Evolutionary conservation across 768 basidiomycete genomes (phyloP).

Genomic region (Mycena venus): DNA sequence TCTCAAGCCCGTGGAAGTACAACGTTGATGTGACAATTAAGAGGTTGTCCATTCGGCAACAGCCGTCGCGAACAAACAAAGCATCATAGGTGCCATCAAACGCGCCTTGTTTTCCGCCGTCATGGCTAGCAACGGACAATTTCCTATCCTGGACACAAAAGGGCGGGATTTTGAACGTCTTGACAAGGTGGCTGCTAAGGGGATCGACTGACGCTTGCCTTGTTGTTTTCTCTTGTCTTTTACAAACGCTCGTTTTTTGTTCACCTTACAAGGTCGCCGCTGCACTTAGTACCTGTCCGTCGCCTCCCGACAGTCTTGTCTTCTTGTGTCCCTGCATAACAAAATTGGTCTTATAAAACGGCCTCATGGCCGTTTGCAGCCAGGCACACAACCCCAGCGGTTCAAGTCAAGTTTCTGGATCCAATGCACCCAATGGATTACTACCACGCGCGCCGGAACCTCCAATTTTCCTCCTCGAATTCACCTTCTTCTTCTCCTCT

Average conservation of each 20-base stretch:
- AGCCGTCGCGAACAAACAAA: not conserved
- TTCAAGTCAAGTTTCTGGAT: no score
- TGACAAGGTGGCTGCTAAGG: conserved; percentile 21
- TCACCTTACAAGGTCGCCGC: conserved; percentile 25
- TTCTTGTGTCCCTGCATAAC: not conserved
- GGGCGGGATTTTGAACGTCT: not conserved
- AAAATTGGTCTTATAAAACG: conserved; percentile 19
- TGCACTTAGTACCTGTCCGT: not conserved
- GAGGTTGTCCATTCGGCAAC: not conserved
- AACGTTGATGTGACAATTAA: conserved; percentile 8
- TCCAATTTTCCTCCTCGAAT: conserved; percentile 21
- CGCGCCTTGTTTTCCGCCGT: conserved; percentile 9
- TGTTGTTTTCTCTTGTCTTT: conserved; percentile 23
- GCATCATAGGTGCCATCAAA: conserved; percentile 17
- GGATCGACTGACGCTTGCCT: conserved; percentile 10
- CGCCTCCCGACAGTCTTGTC: conserved; percentile 22
- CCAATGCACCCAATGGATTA: conserved; percentile 22
- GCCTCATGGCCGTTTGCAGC: not conserved
- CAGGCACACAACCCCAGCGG: conserved; percentile 24
- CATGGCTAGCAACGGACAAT: conserved; percentile 13
- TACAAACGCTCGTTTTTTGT: conserved; percentile 15
- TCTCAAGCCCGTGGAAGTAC: not conserved
- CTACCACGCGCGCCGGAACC: conserved; percentile 23
- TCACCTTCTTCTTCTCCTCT: conserved; percentile 29
- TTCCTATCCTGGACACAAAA: conserved; percentile 11